phyloP scores from a whole-genome alignment of 495 filamentous ascomycete genomes.

The Penicillium diatomitis region DNA sequence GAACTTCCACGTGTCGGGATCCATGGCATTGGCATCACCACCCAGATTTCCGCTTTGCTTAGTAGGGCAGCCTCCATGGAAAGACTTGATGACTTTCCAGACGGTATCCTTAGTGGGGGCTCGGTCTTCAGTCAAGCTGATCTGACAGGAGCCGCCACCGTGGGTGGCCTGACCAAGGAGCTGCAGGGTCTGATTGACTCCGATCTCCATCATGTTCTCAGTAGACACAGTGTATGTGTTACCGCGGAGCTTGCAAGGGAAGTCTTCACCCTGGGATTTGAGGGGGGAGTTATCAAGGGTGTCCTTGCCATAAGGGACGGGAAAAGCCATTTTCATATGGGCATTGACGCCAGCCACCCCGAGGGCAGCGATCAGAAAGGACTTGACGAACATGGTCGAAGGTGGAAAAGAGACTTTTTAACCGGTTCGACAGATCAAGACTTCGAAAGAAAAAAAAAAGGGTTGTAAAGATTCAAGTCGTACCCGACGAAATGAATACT shows the following conservation, averaged over 20 bases:
- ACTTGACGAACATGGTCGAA: constrained; percentile 34
- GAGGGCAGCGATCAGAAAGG: constrained; percentile 33
- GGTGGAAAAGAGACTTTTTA: constrained; percentile 6
- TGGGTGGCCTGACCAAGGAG: no score
- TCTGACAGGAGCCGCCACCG: constrained; percentile 83
- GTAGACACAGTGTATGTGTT: no score
- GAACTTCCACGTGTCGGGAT: no score
- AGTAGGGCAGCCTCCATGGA: constrained; percentile 69
- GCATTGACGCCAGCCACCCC: constrained; percentile 39
- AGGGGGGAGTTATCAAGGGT: constrained; percentile 55
- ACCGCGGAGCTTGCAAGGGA: constrained; percentile 82
- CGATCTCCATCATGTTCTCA: no score
- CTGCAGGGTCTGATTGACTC: no score
- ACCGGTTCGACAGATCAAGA: constrained; percentile 16
- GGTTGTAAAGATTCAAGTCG: constrained; percentile 25
- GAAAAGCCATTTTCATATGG: constrained; percentile 66
- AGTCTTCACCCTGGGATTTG: constrained; percentile 50
- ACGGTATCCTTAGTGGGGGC: constrained; percentile 39
- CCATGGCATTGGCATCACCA: constrained; percentile 10
- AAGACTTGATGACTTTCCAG: constrained; percentile 78
- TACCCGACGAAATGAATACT: constrained; percentile 34
- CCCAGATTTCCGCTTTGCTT: constrained; percentile 38
- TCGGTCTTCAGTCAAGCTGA: constrained; percentile 69
- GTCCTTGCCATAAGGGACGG: constrained; percentile 52
- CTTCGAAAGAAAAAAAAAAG: constrained; percentile 3